A percentile compares a stretch with the other conserved stretches of the same genome.
Evolutionary conservation across 106 monocot species (phyloP).

Genomic region (Dactylorhiza incarnata): DNA sequence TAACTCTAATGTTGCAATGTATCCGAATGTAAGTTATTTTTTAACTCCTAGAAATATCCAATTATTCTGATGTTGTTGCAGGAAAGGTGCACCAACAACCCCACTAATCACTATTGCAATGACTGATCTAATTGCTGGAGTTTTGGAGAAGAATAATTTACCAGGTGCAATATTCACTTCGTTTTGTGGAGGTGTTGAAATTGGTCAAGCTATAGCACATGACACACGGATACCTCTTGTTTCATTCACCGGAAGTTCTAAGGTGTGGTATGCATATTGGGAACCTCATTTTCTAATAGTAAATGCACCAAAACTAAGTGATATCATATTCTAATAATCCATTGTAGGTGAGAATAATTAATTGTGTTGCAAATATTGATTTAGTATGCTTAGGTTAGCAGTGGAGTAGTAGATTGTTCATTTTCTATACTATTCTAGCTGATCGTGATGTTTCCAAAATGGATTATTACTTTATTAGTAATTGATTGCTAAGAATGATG

Average conservation of each 20-base stretch:
- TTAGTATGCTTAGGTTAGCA: not conserved
- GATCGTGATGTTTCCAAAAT: not conserved
- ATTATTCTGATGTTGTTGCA: slow-evolving; percentile 5
- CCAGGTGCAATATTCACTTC: slow-evolving; percentile 94
- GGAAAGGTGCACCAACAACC: slow-evolving; percentile 99
- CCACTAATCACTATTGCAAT: slow-evolving; percentile 88
- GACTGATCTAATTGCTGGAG: slow-evolving; percentile 75
- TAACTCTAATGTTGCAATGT: not conserved
- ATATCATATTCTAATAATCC: not conserved
- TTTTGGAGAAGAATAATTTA: slow-evolving; percentile 88
- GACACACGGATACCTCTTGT: slow-evolving; percentile 76
- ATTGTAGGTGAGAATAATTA: not conserved
- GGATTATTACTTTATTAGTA: too few species aligned
- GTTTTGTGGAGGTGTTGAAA: slow-evolving; percentile 87
- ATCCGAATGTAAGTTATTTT: not conserved
- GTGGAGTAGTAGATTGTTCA: not conserved
- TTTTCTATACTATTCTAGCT: not conserved
- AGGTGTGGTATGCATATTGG: slow-evolving; percentile 28
- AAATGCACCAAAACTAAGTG: not conserved
- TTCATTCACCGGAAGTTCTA: slow-evolving; percentile 92
- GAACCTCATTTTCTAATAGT: not conserved
- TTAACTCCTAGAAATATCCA: not conserved
- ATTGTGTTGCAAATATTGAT: not conserved
- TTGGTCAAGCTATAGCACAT: slow-evolving; percentile 83
- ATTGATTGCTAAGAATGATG: too few species aligned